Evolutionary conservation across 441 rosid genomes (phyloP).

Genomic region (Flueggea neowawraea): DNA sequence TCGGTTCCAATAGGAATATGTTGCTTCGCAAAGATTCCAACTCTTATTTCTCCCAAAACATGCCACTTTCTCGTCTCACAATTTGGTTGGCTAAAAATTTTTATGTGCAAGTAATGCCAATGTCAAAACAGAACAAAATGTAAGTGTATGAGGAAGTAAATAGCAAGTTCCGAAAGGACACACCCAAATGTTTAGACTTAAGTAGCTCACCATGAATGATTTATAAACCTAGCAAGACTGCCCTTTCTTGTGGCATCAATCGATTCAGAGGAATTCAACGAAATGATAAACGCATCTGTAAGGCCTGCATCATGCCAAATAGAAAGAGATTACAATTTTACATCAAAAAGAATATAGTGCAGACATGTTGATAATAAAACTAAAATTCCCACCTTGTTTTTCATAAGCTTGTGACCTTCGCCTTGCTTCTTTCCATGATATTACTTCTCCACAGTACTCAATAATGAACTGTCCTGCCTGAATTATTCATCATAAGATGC

Average conservation of each 20-base stretch:
- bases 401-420: constrained; percentile 80
- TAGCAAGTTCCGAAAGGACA: background rate
- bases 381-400: constrained; percentile 45
- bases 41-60: constrained; percentile 88
- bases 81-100: constrained; percentile 70
- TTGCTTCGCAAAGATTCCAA: constrained; percentile 92
- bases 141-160: background rate
- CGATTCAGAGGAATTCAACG: constrained; percentile 73
- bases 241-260: constrained; percentile 94
- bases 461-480: constrained; percentile 85
- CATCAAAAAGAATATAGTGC: constrained; percentile 1
- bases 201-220: constrained; percentile 87
- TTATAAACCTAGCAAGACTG: constrained; percentile 91
- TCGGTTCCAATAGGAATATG: constrained; percentile 67
- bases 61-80: constrained; percentile 99
- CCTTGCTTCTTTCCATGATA: constrained; percentile 91
- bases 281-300: constrained; percentile 91
- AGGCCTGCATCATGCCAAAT: constrained; percentile 50
- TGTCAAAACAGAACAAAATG: constrained; percentile 9
- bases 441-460: constrained; percentile 98
- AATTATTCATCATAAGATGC: constrained; percentile 2
- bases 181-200: constrained; percentile 2
- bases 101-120: constrained; percentile 13
- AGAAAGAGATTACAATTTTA: constrained; percentile 11
- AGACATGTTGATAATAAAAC: constrained; percentile 2